A percentile compares a stretch with the other conserved stretches of the same genome.
phyloP scores from a whole-genome alignment of 345 rosid species.

The thale cress (Arabidopsis thaliana) region DNA sequence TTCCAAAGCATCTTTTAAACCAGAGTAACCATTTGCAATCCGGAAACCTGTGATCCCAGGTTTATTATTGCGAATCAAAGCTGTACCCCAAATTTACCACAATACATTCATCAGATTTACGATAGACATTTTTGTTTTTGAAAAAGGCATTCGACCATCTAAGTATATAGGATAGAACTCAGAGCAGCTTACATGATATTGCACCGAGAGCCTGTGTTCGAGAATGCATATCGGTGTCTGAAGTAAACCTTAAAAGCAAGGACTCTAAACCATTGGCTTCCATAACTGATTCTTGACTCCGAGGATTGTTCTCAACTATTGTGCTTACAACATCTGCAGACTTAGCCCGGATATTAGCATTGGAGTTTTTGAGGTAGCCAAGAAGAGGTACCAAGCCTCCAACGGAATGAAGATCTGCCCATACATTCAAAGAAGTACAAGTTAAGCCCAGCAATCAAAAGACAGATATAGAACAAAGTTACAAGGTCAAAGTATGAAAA shows the following conservation, averaged over 20 bases:
- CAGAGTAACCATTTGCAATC: conserved; percentile 78
- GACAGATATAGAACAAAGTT: neutral
- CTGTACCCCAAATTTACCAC: conserved; percentile 43
- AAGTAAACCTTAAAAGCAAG: conserved; percentile 49
- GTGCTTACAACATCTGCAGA: conserved; percentile 84
- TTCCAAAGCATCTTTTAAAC: conserved; percentile 73
- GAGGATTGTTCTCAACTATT: conserved; percentile 87
- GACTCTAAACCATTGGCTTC: conserved; percentile 54
- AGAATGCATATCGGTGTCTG: conserved; percentile 67
- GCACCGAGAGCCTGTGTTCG: conserved; percentile 89
- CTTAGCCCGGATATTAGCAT: conserved; percentile 79
- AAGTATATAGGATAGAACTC: neutral
- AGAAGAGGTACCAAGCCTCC: conserved; percentile 43
- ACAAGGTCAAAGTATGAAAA: neutral
- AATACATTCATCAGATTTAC: neutral
- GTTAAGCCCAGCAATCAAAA: conserved; percentile 3
- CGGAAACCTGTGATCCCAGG: conserved; percentile 67
- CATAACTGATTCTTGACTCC: conserved; percentile 55
- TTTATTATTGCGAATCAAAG: conserved; percentile 79
- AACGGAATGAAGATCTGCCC: conserved; percentile 39
- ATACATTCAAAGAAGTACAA: conserved; percentile 5
- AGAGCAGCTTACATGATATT: conserved; percentile 71
- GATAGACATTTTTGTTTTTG: too few relatives aligned
- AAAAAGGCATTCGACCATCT: neutral
- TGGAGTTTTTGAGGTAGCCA: conserved; percentile 43